Evolutionary conservation across 2,329 filamentous ascomycete genomes (phyloP).

Genomic region (Endothia cerciana): DNA sequence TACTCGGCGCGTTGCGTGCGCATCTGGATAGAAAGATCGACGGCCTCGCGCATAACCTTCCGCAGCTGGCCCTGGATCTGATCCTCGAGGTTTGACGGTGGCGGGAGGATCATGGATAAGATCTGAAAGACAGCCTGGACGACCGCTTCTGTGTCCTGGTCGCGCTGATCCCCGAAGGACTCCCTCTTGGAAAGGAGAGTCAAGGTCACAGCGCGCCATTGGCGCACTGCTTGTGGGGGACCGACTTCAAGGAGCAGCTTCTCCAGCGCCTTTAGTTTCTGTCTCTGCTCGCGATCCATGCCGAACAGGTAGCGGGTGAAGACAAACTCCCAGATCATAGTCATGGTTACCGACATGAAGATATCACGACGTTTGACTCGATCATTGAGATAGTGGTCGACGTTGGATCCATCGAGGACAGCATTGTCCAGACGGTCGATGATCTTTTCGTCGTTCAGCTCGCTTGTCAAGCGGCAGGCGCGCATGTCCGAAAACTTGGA

Average conservation of each 20-base stretch:
- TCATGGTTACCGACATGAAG: constrained; percentile 99
- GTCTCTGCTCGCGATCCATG: constrained; percentile 96
- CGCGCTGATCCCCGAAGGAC: constrained; percentile 80
- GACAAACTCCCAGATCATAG: constrained; percentile 98
- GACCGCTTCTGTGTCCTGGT: constrained; percentile 93
- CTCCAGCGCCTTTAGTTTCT: constrained; percentile 95
- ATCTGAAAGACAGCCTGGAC: constrained; percentile 87
- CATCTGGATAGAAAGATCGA: constrained; percentile 94
- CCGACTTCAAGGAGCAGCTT: constrained; percentile 90
- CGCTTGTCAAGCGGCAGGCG: constrained; percentile 78
- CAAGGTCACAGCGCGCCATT: constrained; percentile 95
- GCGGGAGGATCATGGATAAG: constrained; percentile 81
- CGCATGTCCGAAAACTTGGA: constrained; percentile 96
- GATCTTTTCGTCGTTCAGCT: constrained; percentile 90
- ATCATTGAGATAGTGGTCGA: constrained; percentile 84
- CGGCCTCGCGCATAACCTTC: constrained; percentile 85
- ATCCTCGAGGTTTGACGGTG: constrained; percentile 76
- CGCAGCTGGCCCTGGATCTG: constrained; percentile 84
- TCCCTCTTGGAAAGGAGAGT: constrained; percentile 82
- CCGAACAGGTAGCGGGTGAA: constrained; percentile 98
- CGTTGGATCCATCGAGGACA: constrained; percentile 90
- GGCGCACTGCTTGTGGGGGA: constrained; percentile 84
- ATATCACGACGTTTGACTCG: constrained; percentile 88
- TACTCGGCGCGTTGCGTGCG: constrained; percentile 95
- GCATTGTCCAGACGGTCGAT: constrained; percentile 94